A percentile compares a stretch with the other conserved stretches of the same genome.
These are phyloP conservation scores for Scheffersomyces insectosa DNA, from an alignment of 1,139 yeast genomes.

Conservation along the genomic window DNA sequence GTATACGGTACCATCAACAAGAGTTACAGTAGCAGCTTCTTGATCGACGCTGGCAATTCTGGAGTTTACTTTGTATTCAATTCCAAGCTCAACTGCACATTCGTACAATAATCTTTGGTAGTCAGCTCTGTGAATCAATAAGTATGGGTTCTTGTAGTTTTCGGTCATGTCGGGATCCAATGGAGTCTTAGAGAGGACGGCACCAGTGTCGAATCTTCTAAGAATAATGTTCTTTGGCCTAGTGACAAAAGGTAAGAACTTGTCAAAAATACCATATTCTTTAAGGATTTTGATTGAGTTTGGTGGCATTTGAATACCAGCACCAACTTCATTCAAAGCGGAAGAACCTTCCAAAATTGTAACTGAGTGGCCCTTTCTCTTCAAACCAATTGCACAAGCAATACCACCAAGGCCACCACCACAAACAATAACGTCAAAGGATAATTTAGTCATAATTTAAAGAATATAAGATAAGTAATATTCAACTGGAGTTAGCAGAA, in stretches of 20 bases:
- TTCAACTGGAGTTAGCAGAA: too few relatives aligned
- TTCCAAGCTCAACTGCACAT: neutral
- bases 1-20: neutral
- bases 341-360: slow-evolving; percentile 1
- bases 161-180: neutral
- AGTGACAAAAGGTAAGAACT: neutral
- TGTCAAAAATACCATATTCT: slow-evolving; percentile 1
- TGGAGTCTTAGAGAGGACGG: neutral
- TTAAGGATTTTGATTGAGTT: neutral
- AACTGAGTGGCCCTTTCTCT: neutral
- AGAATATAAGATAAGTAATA: too few relatives aligned
- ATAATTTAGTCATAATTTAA: neutral
- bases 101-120: neutral
- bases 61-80: neutral
- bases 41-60: neutral
- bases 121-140: neutral
- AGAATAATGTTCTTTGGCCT: neutral
- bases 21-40: neutral
- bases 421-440: neutral
- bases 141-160: neutral
- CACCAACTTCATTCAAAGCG: neutral
- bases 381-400: neutral
- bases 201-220: slow-evolving; percentile 1
- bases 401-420: slow-evolving; percentile 1
- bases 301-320: slow-evolving; percentile 1